Evolutionary conservation across 768 basidiomycete genomes (phyloP).

Genomic region (Suillus luteus): DNA sequence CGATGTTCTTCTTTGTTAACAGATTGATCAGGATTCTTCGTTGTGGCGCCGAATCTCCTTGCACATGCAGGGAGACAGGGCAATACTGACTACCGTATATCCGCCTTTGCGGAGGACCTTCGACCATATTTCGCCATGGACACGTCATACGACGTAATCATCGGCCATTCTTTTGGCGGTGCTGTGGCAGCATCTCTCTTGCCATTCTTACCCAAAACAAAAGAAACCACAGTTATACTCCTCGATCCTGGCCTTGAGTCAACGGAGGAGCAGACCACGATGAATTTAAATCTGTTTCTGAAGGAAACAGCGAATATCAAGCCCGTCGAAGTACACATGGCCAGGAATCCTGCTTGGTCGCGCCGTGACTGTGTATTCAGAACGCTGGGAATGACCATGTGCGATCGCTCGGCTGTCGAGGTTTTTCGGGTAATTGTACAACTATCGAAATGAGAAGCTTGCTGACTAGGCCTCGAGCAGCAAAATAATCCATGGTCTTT

Average conservation of each 20-base stretch:
- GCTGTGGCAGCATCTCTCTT: background rate
- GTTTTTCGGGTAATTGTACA: background rate
- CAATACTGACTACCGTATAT: background rate
- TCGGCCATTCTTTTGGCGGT: background rate
- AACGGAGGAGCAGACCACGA: background rate
- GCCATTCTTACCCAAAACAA: background rate
- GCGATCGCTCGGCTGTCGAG: conserved; percentile 6
- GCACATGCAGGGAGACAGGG: conserved; percentile 9
- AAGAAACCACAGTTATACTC: background rate
- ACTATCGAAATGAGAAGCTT: background rate
- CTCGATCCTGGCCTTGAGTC: conserved; percentile 12
- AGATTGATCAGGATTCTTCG: conserved; percentile 11
- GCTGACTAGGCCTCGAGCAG: background rate
- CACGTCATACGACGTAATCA: background rate
- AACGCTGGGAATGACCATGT: conserved; percentile 15
- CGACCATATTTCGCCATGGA: conserved; percentile 9
- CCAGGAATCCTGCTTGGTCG: conserved; percentile 25
- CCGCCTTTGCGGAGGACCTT: conserved; percentile 8
- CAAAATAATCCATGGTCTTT: conserved; percentile 25
- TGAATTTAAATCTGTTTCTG: background rate
- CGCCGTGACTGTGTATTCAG: conserved; percentile 14
- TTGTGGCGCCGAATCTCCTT: conserved; percentile 12
- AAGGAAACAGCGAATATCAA: conserved; percentile 7
- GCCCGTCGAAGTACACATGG: background rate
- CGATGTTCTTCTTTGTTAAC: background rate